These are phyloP conservation scores for Cornus suecica DNA, from an alignment of 148 eudicot genomes.

Conservation along the genomic window DNA sequence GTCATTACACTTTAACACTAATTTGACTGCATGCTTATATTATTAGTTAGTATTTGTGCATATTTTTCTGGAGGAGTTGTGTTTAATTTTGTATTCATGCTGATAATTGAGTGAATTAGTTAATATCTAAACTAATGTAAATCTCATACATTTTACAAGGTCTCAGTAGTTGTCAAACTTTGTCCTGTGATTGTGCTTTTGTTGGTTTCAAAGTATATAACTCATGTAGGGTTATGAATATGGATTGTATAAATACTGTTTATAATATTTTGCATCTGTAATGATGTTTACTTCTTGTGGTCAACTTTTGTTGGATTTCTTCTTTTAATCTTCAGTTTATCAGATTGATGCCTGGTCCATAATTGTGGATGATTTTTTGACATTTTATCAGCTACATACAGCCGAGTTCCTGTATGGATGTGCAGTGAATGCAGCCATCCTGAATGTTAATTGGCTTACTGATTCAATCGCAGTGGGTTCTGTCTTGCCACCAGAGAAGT, in stretches of 20 bases:
- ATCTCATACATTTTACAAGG: background rate
- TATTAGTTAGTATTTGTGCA: too few species aligned
- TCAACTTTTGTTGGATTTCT: background rate
- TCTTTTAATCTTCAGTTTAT: conserved; percentile 10
- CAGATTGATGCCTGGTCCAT: background rate
- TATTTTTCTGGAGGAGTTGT: too few species aligned
- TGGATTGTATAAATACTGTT: background rate
- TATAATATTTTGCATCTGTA: background rate
- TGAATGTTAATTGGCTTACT: conserved; percentile 66
- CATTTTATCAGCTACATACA: conserved; percentile 66
- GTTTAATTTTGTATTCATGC: too few species aligned
- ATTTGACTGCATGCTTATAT: background rate
- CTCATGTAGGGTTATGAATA: background rate
- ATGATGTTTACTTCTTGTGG: conserved; percentile 1
- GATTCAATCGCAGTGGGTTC: conserved; percentile 70
- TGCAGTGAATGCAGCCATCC: conserved; percentile 70
- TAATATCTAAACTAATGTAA: background rate
- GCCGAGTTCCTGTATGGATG: conserved; percentile 85
- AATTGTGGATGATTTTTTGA: conserved; percentile 1
- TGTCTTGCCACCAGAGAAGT: conserved; percentile 60
- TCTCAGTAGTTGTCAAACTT: background rate
- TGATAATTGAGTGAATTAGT: background rate
- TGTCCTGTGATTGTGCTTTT: background rate
- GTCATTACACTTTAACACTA: background rate
- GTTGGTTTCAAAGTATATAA: background rate